Base-by-base conservation (phyloP, 495 filamentous ascomycete genomes). In the Patellaria atrata region DNA sequence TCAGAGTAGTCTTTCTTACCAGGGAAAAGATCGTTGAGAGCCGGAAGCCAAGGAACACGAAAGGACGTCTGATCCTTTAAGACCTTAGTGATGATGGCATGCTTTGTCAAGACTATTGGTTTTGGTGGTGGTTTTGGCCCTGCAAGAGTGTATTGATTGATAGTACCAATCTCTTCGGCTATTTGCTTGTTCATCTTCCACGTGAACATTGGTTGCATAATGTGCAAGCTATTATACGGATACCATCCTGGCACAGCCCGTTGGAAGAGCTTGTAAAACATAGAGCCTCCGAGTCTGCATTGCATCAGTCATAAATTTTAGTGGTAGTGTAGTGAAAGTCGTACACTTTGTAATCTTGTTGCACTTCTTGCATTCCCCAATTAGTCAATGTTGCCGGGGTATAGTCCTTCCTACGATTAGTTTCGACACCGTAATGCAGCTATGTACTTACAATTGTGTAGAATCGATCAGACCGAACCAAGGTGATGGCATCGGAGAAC, bases 191-290 rank as follows among this genome's bases (percentile, higher is more conserved):
- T 57, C 33, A 35, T 45, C 14, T 47, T 40, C 14, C 31, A 28
- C 11, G 54, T 57, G 35, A 47, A 55, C 27, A 51, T 45, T 3
- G 52, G 54, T 33, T 57, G 53, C 27, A 43, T 44, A 27, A 40
- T 29, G 31, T 44, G 44, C 22, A 56, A 28, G 2, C 51, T 53
- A 34, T 56, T 45, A 24, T 51, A 55, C 0, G 47, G 44, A 37
- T 51, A 55, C 43, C 44, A 55, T 1, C 34, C 47, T 3, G 52
- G 52, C 4, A 56, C 41, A 5, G 47, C 44, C 0, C 52, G 44
- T 22, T 56, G 51, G 19, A 51, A 30, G 22, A 55, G 28, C 7
- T 45, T 43, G 27, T 55, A 38, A 22, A 52, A 49, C 11, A 52
- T 36, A 9, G 40, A 53, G 8, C 47, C 41, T 8, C 42, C 45